Base-by-base conservation (phyloP, 2,329 filamentous ascomycete genomes). In the Beauveria scarabaeidicola region DNA sequence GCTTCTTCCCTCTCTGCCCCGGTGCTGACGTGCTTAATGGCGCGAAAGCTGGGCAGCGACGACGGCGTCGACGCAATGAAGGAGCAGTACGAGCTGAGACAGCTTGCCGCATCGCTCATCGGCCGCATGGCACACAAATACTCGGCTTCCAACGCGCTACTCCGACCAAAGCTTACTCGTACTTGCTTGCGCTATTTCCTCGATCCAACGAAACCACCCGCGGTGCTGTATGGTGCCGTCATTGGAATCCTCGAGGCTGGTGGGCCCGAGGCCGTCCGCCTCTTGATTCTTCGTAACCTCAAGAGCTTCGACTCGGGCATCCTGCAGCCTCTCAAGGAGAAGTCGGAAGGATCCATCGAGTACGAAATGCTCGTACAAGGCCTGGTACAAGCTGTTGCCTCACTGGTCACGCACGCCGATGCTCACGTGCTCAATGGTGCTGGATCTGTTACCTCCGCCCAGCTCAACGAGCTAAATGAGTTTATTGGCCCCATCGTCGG, bases 171-270 rank as follows among this genome's bases (percentile, higher is more conserved):
- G 64, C 86, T 99, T 32, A 92, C 91, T 4, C 84, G 94, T n/a
- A 94, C 92, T 0, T 97, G 91, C 68, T 82, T 97, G 38, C 96
- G 96, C 75, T 86, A 89, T 67, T 93, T 97, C 72, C 82, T 99
- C 32, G 92, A 97, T 68, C 90, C 91, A 0, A 85, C 86, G 47
- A 91, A 92, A 69, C 86, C 91, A 0, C 83, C 91, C 0, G 85
- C 89, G 1, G 88, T 93, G 1, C 90, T 96, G 68, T 99, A 94
- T 70, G 94, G 94, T 48, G 91, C 93, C 7, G 81, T 99, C 23
- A 82, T 86, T 32, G 93, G 92, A 1, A 78, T 99, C 3, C 81
- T 87, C 2, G 85, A 87, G 1, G 87, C 95, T 25, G 91, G 91
- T 27, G 91, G 82, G 0, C 75, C 80, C 23, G 82, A 84, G 67